Evolutionary conservation across 176 grass and related monocot species (phyloP), one percentile per base, ranked within the genome.

Genomic region (sorghum (Sorghum bicolor)): DNA sequence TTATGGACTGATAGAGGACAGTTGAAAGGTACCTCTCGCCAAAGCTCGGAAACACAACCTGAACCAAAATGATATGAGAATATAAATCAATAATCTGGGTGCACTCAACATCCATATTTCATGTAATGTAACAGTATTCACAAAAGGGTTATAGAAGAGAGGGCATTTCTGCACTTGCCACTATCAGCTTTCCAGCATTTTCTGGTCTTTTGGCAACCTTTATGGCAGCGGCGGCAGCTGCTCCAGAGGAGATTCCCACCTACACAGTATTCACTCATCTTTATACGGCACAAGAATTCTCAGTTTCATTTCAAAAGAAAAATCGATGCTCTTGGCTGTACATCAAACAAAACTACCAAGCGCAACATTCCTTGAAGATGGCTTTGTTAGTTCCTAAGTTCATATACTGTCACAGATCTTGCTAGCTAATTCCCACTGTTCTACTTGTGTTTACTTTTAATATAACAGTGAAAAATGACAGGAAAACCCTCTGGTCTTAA

Each of bases 181-280:
- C 89, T 73, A 98, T 89, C 64, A 98, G 83, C 86, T 98, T 95
- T 81, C 93, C 91, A n/a, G 93, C 89, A 80, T 95, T 98, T 88
- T 98, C 91, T 70, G 93, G 87, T 85, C 89, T 93, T 69, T 87
- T 90, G 16, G 93, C 96, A 62, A 98, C 89, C 71, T 87, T 95
- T 43, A 95, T 85, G 22, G 96, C 96, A 24, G 96, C 93, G 0
- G 89, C 90, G 0, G 96, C 96, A 0, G 96, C 96, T 55, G 96
- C 96, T 30, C 96, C 96, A 55, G 96, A 98, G 12, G 96, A 98
- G 89, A 98, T 98, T 31, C 93, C 96, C 64, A 98, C 96, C 96
- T 98, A 81, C 78, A 91, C 11, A 80, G 47, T 58, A 68, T 76
- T 8, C 62, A 44, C 36, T 73, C 15, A 77, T n/a, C 52, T 80